Evolutionary conservation across 1,284 basidiomycete species (phyloP), one percentile per base, ranked within the genome.

Genomic region (Wallemia mellicola): DNA sequence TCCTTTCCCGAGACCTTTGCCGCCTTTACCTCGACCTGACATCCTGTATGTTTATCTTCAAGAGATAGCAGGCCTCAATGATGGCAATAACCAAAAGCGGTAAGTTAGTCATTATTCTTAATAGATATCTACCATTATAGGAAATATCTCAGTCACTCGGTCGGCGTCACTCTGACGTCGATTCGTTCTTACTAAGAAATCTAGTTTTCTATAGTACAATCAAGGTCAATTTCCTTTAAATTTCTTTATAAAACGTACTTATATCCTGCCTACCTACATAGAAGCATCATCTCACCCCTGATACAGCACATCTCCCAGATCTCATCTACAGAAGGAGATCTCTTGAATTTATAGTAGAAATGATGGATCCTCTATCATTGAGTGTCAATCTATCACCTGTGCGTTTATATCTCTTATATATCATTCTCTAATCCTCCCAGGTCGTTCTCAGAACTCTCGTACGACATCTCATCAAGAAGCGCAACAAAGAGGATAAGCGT

Each of bases 1-100:
- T 70, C 83, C 83, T 79, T 82, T 84, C 68, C 80, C 82, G 71
- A 84, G 79, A 69, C 81, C 55, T 69, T 75, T 75, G 64, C 74
- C 74, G 69, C 77, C 80, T 74, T 82, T 82, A 71, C 81, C 81
- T 73, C 81, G 79, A 68, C 81, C 81, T 73, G 81, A 82, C 81
- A 82, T 83, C 3, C 3, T 48, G 22, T 5, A 5, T 15, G 38
- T 5, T 7, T 5, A n/a, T 48, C 14, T 11, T 48, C 3, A 48
- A 48, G 38, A 30, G 7, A 30, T 7, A 17, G 9, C 9, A 7
- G 28, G 28, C 7, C 9, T 7, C 28, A 30, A 17, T 30, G 28
- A 30, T 7, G 28, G 28, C 28, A 17, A n/a, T 17, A 30, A 30
- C 28, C 28, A 17, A 30, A 30, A 30, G 28, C 28, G 28, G 28